Base-by-base conservation (phyloP, 257 asterid species). In the Ocimum tenuiflorum region DNA sequence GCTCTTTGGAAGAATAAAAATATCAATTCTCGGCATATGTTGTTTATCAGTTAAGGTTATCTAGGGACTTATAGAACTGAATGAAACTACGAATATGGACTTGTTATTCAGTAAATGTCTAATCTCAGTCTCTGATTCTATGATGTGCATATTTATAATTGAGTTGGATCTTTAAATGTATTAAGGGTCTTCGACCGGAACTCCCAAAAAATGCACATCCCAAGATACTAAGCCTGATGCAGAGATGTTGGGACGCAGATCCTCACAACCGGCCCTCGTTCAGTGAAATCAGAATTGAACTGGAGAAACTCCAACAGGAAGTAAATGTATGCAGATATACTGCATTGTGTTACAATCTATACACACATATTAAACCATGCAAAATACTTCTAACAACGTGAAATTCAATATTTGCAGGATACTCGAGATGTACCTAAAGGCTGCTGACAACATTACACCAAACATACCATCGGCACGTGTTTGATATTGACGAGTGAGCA, bases 181-280 rank as follows among this genome's bases (percentile, higher is more conserved):
- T 6, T 70, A 91, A n/a, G 98, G 98, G 98, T 61, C 95, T 77
- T 49, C 91, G 98, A 53, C 98, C 97, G 1, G 96, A 87, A 46
- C 81, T 81, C 78, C 97, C 98, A 4, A 55, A 64, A 55, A 55
- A 76, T 12, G 77, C 75, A 17, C 85, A 92, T 73, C 97, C 95
- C 13, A 87, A 78, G 80, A 67, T 87, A 67, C 50, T 80, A 58
- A 81, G 74, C 57, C 57, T 92, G 78, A 92, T 92, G 96, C 88
- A 82, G 82, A 85, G 86, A 75, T 84, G 96, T 59, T 92, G 98
- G 98, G 85, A 79, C 14, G 83, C 82, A n/a, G 20, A 48, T 57
- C 97, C 96, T 2, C 60, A 61, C 51, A 62, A 73, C 38, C 85
- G 98, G n/a, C 98, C 98, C 36, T 62, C 87, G 23, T 92, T 89